These are phyloP conservation scores for Talaromyces marneffei DNA, from an alignment of 2,329 filamentous ascomycete species.

Conservation along the genomic window DNA sequence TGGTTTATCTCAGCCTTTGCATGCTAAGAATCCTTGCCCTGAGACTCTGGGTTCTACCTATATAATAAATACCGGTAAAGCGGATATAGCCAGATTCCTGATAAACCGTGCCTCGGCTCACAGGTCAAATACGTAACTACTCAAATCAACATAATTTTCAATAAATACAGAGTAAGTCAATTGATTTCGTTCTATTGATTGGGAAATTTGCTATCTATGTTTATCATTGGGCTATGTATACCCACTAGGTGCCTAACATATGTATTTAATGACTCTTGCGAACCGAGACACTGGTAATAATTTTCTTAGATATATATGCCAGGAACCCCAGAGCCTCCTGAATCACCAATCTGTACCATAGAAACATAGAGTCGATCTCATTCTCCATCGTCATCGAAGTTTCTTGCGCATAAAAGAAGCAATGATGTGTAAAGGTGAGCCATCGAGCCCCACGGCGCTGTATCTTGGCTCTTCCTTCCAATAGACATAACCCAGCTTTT, in stretches of 20 bases:
- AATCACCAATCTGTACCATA: too few species aligned
- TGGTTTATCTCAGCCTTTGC: too few species aligned
- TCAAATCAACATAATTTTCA: too few species aligned
- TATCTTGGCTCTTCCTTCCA: slow-evolving; percentile 25
- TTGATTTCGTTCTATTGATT: background rate
- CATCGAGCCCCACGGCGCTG: slow-evolving; percentile 12
- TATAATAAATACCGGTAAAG: too few species aligned
- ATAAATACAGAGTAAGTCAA: too few species aligned
- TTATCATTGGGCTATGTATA: background rate
- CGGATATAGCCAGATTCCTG: too few species aligned
- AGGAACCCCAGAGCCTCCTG: background rate
- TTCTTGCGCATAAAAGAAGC: slow-evolving; percentile 25
- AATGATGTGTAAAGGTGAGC: slow-evolving; percentile 9
- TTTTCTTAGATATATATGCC: background rate
- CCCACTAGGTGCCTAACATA: background rate
- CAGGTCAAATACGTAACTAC: too few species aligned
- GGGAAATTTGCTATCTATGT: background rate
- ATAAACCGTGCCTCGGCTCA: too few species aligned
- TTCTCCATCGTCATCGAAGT: background rate
- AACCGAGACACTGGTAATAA: background rate
- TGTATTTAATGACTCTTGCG: background rate
- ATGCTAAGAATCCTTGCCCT: too few species aligned
- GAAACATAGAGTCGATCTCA: background rate
- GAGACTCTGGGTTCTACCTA: too few species aligned
- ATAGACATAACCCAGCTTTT: slow-evolving; percentile 21